Conservation (phyloP, 352 stramenopile genomes). For the Phytopythium cucurbitacearum region DNA sequence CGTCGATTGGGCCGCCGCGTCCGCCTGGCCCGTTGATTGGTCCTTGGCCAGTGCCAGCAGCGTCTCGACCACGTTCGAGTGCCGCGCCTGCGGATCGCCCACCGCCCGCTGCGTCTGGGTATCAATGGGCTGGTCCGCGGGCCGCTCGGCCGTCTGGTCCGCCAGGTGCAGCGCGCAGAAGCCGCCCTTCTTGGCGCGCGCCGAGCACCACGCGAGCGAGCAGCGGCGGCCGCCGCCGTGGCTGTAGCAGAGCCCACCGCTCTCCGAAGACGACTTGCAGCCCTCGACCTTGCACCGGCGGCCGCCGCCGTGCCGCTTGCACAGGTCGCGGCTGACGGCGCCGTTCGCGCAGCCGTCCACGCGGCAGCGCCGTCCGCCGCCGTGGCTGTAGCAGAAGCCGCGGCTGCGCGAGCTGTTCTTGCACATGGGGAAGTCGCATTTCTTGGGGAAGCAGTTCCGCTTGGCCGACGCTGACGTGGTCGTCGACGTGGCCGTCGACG, state of each 20-base stretch:
- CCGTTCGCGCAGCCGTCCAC: conserved; percentile 69
- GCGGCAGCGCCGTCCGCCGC: conserved; percentile 54
- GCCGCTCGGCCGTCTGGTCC: conserved; percentile 25
- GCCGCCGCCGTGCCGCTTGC: conserved; percentile 74
- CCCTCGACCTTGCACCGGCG: conserved; percentile 57
- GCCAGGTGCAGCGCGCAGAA: conserved; percentile 56
- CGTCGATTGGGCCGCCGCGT: not conserved
- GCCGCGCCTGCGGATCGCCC: conserved; percentile 1
- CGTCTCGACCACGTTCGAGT: conserved; percentile 56
- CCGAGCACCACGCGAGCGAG: conserved; percentile 62
- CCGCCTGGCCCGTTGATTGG: conserved; percentile 4
- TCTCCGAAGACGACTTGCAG: conserved; percentile 74
- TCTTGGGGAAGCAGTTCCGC: conserved; percentile 70
- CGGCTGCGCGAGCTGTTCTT: conserved; percentile 77
- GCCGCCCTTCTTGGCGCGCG: conserved; percentile 69
- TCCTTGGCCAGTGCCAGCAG: conserved; percentile 58
- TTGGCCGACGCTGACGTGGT: conserved; percentile 26
- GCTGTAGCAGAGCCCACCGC: conserved; percentile 70
- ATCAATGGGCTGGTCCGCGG: conserved; percentile 1
- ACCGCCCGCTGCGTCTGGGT: not conserved
- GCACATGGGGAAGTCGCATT: conserved; percentile 82
- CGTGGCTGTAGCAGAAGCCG: conserved; percentile 79
- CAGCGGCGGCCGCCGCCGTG: conserved; percentile 68
- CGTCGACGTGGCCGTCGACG: not conserved
- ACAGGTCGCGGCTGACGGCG: conserved; percentile 74